Base-by-base conservation (phyloP, 495 filamentous ascomycete genomes). In the Penicillium turbatum region DNA sequence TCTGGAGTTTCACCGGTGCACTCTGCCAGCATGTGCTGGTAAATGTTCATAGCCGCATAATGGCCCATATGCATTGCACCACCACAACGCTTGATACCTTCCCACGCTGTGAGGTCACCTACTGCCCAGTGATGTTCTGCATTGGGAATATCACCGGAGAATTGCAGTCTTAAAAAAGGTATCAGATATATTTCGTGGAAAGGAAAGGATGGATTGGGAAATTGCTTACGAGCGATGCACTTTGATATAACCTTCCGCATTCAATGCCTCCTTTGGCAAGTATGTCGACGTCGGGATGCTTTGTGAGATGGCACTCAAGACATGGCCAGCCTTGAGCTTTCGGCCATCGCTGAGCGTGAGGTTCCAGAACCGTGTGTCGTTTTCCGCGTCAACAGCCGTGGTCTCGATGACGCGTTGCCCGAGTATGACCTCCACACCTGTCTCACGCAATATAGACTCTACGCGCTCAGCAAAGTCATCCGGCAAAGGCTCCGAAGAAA, bases 41-140 rank as follows among this genome's bases (percentile, higher is more conserved):
- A 76, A 44, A 87, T 75, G 57, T 89, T 88, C 21, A 69, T 55
- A 0, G 76, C 85, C 2, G 81, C 81, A 50, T 73, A 73, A 31
- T 80, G 75, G 12, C 84, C 86, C 77, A 82, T 81, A 48, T 85
- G 77, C 77, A 89, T 82, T 11, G 86, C 86, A 5, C 67, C 78
- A 27, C 86, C 86, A 61, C 82, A 86, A 27, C 86, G 79, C 70
- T 86, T 87, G 67, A 87, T 88, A 17, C 85, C 85, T 0, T 79
- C 75, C 85, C 85, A 87, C 4, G 61, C 56, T 1, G 65, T 66
- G 5, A 75, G 54, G 44, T 77, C 73, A 2, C 73, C 73, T 11
- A 70, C 68, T n/a, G 82, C 84, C 54, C 81, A 86, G 63, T 88
- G 86, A 37, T 72, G 62, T 1, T 58, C 57, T 11, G 76, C 59